Evolutionary conservation across 495 filamentous ascomycete species (phyloP).

Genomic region (Aspergillus saccharolyticus): DNA sequence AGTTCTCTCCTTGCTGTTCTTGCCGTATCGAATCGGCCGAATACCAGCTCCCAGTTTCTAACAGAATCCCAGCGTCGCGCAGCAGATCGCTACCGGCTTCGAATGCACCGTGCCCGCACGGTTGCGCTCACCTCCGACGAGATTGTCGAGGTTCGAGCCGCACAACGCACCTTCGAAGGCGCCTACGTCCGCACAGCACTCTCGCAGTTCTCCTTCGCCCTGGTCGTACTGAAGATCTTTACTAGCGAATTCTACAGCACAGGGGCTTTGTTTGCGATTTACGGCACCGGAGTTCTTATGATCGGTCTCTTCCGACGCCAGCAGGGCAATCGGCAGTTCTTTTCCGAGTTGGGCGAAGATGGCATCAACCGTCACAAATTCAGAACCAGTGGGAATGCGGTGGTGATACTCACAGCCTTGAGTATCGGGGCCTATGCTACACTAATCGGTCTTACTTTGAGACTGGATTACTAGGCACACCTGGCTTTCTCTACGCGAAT

Average conservation of each 20-base stretch:
- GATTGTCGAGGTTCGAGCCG: constrained; percentile 88
- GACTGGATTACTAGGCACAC: constrained; percentile 31
- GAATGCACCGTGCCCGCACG: constrained; percentile 78
- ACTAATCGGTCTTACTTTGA: constrained; percentile 69
- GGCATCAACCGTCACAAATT: constrained; percentile 70
- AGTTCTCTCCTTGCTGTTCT: constrained; percentile 4
- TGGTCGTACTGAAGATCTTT: constrained; percentile 95
- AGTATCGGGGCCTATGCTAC: constrained; percentile 77
- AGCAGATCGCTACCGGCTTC: constrained; percentile 52
- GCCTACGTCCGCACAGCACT: constrained; percentile 94
- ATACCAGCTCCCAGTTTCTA: background rate
- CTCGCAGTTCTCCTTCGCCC: constrained; percentile 87
- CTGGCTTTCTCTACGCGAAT: too few relatives aligned
- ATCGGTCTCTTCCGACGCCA: constrained; percentile 77
- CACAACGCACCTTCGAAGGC: constrained; percentile 94
- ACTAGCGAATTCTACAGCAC: constrained; percentile 91
- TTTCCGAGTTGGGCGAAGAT: constrained; percentile 67
- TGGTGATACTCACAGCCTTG: constrained; percentile 76
- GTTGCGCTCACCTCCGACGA: constrained; percentile 78
- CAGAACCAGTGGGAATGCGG: constrained; percentile 74
- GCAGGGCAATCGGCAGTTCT: constrained; percentile 91
- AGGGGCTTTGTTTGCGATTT: constrained; percentile 85
- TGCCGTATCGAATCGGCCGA: background rate
- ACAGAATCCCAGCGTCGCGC: constrained; percentile 36
- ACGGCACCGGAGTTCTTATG: constrained; percentile 77